A percentile compares a stretch with the other conserved stretches of the same genome.
Evolutionary conservation across 805 yeast genomes (phyloP).

Genomic region (Wickerhamiella occidentalis): DNA sequence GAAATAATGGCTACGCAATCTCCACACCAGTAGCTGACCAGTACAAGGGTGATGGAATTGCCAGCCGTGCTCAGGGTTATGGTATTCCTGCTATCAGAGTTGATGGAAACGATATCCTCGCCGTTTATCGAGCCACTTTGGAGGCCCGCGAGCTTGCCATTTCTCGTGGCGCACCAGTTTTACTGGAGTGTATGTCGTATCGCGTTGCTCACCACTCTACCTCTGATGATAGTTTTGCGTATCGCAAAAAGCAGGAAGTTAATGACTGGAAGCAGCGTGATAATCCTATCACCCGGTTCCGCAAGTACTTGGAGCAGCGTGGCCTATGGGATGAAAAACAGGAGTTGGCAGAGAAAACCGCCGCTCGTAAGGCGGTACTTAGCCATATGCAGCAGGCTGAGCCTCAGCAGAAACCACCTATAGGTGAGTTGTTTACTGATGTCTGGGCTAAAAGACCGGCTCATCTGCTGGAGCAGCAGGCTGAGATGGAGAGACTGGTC

Average conservation of each 20-base stretch:
- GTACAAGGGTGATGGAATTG: conserved; percentile 29
- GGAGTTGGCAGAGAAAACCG: conserved; percentile 21
- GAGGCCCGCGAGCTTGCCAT: conserved; percentile 23
- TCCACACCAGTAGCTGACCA: conserved; percentile 28
- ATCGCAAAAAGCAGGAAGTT: conserved; percentile 26
- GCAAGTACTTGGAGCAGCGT: conserved; percentile 25
- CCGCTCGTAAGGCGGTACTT: conserved; percentile 21
- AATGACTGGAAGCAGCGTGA: conserved; percentile 28
- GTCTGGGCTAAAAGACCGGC: conserved; percentile 20
- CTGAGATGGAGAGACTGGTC: conserved; percentile 24
- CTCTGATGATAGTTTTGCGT: conserved; percentile 29
- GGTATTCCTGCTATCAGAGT: conserved; percentile 29
- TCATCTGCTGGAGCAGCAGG: conserved; percentile 22
- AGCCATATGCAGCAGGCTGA: conserved; percentile 25
- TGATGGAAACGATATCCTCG: conserved; percentile 28
- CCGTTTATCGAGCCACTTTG: conserved; percentile 24
- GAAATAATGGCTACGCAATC: conserved; percentile 30
- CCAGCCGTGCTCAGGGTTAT: conserved; percentile 27
- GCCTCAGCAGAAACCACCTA: conserved; percentile 23
- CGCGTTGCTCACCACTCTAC: conserved; percentile 30
- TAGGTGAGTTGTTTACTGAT: conserved; percentile 23
- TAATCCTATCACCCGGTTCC: conserved; percentile 26
- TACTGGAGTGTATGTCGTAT: conserved; percentile 29
- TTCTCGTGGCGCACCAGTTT: conserved; percentile 22
- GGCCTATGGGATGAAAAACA: conserved; percentile 26